Evolutionary conservation across 2,329 filamentous ascomycete species (phyloP).

Genomic region (Chaetomium globosum): DNA sequence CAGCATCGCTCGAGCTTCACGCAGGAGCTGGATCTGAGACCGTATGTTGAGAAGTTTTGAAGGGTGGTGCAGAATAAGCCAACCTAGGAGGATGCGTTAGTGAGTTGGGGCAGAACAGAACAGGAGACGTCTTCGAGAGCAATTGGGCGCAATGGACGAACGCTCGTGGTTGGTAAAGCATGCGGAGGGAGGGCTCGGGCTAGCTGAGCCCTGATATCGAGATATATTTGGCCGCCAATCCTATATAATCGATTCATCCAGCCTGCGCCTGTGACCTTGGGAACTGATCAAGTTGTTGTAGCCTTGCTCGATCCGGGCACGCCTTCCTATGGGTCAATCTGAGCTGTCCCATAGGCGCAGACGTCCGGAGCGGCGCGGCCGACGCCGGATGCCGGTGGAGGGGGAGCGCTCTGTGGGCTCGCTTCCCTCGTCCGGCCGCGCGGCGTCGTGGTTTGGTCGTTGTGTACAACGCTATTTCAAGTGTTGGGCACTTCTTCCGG

Average conservation of each 20-base stretch:
- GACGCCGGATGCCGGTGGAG: conserved; percentile 26
- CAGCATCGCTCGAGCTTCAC: conserved; percentile 80
- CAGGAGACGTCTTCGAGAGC: not conserved
- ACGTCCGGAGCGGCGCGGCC: conserved; percentile 17
- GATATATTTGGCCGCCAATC: conserved; percentile 25
- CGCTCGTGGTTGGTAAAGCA: not conserved
- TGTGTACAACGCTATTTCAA: conserved; percentile 28
- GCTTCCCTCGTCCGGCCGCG: conserved; percentile 29
- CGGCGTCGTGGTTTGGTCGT: conserved; percentile 25
- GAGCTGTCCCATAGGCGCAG: conserved; percentile 4
- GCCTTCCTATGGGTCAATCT: conserved; percentile 13
- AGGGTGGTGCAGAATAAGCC: not conserved
- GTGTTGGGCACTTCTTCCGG: conserved; percentile 37
- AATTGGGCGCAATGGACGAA: not conserved
- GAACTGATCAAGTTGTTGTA: conserved; percentile 15
- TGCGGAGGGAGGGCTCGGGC: not conserved
- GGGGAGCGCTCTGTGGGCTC: conserved; percentile 35
- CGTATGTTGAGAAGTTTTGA: conserved; percentile 82
- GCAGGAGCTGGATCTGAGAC: conserved; percentile 78
- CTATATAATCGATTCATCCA: conserved; percentile 26
- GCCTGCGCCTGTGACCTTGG: conserved; percentile 10
- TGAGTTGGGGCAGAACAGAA: not conserved
- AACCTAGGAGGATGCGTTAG: not conserved
- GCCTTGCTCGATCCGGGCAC: conserved; percentile 6
- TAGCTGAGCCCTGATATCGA: conserved; percentile 21